phyloP scores from a whole-genome alignment of 495 filamentous ascomycete genomes.

The Venustampulla echinocandica region DNA sequence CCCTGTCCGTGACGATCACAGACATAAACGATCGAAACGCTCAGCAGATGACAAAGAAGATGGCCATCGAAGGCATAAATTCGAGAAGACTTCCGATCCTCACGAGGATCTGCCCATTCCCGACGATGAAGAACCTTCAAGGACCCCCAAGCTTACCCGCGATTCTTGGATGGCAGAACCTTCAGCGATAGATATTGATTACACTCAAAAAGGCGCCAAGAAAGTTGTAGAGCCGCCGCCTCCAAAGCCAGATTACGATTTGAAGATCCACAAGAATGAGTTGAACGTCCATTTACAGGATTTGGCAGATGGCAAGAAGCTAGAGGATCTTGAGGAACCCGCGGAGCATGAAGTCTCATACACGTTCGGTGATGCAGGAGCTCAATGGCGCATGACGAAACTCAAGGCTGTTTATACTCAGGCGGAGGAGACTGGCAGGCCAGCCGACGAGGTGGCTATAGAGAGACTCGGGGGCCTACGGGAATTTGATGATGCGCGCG shows the following conservation, averaged over 20 bases:
- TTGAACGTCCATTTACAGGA: constrained; percentile 66
- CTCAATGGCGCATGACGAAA: constrained; percentile 92
- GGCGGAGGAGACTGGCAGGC: constrained; percentile 59
- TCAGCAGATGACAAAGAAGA: constrained; percentile 33
- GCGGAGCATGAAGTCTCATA: constrained; percentile 64
- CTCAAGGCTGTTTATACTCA: constrained; percentile 77
- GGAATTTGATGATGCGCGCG: constrained; percentile 85
- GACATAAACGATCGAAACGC: constrained; percentile 36
- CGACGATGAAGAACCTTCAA: constrained; percentile 33
- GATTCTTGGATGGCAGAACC: constrained; percentile 96
- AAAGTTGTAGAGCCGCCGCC: constrained; percentile 38
- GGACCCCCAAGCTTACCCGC: constrained; percentile 36
- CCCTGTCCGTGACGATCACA: constrained; percentile 29
- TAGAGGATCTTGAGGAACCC: constrained; percentile 39
- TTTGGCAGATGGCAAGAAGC: constrained; percentile 44
- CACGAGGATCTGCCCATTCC: constrained; percentile 39
- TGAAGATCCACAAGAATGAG: constrained; percentile 74
- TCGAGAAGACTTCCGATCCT: constrained; percentile 35
- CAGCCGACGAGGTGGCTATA: constrained; percentile 71
- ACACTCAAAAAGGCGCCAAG: constrained; percentile 59
- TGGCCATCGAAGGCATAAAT: constrained; percentile 23
- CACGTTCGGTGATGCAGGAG: constrained; percentile 81
- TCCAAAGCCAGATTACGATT: constrained; percentile 57
- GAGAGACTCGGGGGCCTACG: constrained; percentile 75
- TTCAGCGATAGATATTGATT: constrained; percentile 72